Conservation (phyloP, 768 basidiomycete species). For the Hypholoma fasciculare region DNA sequence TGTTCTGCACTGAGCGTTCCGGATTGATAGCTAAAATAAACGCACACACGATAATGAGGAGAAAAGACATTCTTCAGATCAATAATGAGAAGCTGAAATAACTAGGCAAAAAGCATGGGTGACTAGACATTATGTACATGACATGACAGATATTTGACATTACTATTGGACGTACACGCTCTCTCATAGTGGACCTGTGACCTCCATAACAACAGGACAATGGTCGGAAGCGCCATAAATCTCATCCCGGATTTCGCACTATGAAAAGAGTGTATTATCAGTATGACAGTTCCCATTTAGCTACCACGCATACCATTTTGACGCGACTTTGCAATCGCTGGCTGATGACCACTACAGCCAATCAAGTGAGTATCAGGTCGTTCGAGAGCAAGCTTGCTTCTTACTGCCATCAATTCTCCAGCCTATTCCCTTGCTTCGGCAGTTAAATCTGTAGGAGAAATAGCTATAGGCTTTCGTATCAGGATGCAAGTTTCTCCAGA, state of each 20-base stretch:
- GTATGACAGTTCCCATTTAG: not conserved
- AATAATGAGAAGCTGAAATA: too few relatives aligned
- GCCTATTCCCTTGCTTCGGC: slow-evolving; percentile 76
- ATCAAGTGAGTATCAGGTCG: not conserved
- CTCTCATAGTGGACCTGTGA: slow-evolving; percentile 44
- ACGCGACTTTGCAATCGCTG: slow-evolving; percentile 64
- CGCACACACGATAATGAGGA: too few relatives aligned
- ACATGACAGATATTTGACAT: too few relatives aligned
- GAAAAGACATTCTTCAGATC: too few relatives aligned
- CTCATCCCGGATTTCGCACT: slow-evolving; percentile 84
- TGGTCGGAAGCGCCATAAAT: slow-evolving; percentile 90
- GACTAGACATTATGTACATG: too few relatives aligned
- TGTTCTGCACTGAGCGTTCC: too few relatives aligned
- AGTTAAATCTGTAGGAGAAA: slow-evolving; percentile 82
- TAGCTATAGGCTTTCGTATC: slow-evolving; percentile 77
- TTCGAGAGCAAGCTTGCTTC: slow-evolving; percentile 11
- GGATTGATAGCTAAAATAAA: too few relatives aligned
- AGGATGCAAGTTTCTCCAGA: slow-evolving; percentile 78
- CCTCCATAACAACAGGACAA: slow-evolving; percentile 72
- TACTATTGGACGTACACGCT: too few relatives aligned
- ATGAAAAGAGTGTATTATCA: not conserved
- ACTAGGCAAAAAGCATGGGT: too few relatives aligned
- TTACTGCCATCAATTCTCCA: slow-evolving; percentile 89
- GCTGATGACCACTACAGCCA: slow-evolving; percentile 65
- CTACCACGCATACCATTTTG: slow-evolving; percentile 44